A percentile compares a stretch with the other conserved stretches of the same genome.
These are phyloP conservation scores for Amoebophrya sp. DNA, from an alignment of 169 alveolate species.

Conservation along the genomic window DNA sequence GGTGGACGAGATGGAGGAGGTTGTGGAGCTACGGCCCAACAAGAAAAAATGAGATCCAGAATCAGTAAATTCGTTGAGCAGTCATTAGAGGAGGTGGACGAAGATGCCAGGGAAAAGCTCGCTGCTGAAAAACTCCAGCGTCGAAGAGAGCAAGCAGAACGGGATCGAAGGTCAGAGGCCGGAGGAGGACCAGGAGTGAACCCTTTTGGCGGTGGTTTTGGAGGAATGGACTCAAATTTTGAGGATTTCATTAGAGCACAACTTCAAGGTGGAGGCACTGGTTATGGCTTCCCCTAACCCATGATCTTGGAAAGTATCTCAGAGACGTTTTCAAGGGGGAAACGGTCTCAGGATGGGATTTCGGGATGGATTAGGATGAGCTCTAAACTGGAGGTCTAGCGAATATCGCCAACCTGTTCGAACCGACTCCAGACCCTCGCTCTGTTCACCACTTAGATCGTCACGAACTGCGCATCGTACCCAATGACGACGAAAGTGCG, in stretches of 20 bases:
- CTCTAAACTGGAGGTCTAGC: no score
- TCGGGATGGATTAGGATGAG: no score
- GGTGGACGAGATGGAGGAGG: not conserved
- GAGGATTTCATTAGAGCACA: no score
- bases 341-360: no score
- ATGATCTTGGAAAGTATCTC: no score
- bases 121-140: not conserved
- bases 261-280: no score
- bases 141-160: not conserved
- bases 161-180: no score
- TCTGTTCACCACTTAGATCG: not conserved
- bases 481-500: not conserved
- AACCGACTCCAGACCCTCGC: not conserved
- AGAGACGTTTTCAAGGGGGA: no score
- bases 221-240: no score
- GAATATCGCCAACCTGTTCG: not conserved
- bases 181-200: no score
- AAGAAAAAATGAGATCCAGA: not conserved
- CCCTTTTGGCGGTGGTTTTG: no score
- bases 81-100: not conserved
- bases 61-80: not conserved
- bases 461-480: conserved; percentile 14
- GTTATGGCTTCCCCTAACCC: no score
- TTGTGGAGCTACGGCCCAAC: not conserved
- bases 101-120: not conserved